These are phyloP conservation scores for Talaromyces stipitatus DNA, from an alignment of 495 filamentous ascomycete genomes.

Conservation along the genomic window DNA sequence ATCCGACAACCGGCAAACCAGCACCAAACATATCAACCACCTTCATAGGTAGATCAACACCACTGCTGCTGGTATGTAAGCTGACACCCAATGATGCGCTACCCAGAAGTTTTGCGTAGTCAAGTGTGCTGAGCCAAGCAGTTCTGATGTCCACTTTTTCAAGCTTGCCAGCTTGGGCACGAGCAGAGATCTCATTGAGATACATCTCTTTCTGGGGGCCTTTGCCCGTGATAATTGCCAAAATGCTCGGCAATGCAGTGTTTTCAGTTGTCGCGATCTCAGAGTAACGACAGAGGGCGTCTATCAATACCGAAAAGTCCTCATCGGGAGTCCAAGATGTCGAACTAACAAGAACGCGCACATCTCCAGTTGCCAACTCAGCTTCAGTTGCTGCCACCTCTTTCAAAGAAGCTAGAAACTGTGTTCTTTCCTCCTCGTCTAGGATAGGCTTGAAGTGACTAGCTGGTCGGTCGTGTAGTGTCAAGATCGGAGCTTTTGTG, in stretches of 20 bases:
- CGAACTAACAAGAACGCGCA: slow-evolving; percentile 71
- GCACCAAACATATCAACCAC: slow-evolving; percentile 98
- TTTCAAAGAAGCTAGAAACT: slow-evolving; percentile 54
- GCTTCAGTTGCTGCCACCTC: slow-evolving; percentile 50
- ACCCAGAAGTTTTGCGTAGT: slow-evolving; percentile 83
- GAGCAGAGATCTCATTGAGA: slow-evolving; percentile 47
- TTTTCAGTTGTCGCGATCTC: slow-evolving; percentile 29
- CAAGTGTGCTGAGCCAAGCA: slow-evolving; percentile 71
- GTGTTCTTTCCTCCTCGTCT: slow-evolving; percentile 32
- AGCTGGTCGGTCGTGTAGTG: slow-evolving; percentile 84
- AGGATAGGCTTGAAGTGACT: slow-evolving; percentile 67
- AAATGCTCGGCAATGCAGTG: slow-evolving; percentile 48
- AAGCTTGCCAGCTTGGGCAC: slow-evolving; percentile 53
- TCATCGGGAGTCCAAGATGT: slow-evolving; percentile 97
- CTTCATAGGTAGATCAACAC: slow-evolving; percentile 98
- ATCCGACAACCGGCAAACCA: slow-evolving; percentile 84
- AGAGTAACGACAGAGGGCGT: slow-evolving; percentile 69
- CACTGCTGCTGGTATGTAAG: slow-evolving; percentile 85
- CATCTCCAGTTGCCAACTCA: slow-evolving; percentile 45
- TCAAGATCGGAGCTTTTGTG: slow-evolving; percentile 48
- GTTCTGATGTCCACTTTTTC: slow-evolving; percentile 63
- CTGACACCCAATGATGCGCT: slow-evolving; percentile 86
- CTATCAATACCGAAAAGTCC: slow-evolving; percentile 85
- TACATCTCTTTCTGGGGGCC: slow-evolving; percentile 79
- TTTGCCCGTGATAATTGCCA: slow-evolving; percentile 91